Conservation (phyloP, 2,329 filamentous ascomycete species). For the Fusarium setosum region DNA sequence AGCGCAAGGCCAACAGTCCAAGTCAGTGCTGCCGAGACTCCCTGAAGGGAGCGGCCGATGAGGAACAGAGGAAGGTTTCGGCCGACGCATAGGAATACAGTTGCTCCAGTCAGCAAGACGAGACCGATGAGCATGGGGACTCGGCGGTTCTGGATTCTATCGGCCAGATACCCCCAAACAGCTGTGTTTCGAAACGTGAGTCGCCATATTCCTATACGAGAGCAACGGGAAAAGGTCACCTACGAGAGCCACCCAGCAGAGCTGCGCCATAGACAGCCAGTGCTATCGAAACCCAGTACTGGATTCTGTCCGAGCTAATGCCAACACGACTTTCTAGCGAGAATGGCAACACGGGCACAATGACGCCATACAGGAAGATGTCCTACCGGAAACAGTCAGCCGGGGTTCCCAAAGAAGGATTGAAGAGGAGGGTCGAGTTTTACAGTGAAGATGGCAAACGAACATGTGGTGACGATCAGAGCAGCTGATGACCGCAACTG, state of each 20-base stretch:
- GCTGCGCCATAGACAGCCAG: slow-evolving; percentile 48
- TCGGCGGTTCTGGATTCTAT: slow-evolving; percentile 47
- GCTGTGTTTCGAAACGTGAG: slow-evolving; percentile 35
- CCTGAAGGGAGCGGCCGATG: slow-evolving; percentile 47
- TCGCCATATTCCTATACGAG: background rate
- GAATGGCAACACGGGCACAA: slow-evolving; percentile 49
- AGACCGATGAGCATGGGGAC: slow-evolving; percentile 49
- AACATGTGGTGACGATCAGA: slow-evolving; percentile 47
- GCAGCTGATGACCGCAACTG: slow-evolving; percentile 46
- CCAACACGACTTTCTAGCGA: slow-evolving; percentile 43
- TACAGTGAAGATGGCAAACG: slow-evolving; percentile 51
- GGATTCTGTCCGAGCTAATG: slow-evolving; percentile 41
- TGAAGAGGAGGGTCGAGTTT: background rate
- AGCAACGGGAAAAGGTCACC: slow-evolving; percentile 7
- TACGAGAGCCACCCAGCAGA: slow-evolving; percentile 47
- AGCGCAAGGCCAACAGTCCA: slow-evolving; percentile 52
- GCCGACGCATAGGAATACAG: slow-evolving; percentile 47
- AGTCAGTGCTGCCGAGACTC: slow-evolving; percentile 47
- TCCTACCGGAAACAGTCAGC: slow-evolving; percentile 41
- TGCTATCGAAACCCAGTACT: slow-evolving; percentile 51
- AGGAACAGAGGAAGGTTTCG: slow-evolving; percentile 47
- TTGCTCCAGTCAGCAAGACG: slow-evolving; percentile 44
- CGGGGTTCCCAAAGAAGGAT: no score
- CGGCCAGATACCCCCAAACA: slow-evolving; percentile 50
- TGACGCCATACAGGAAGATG: slow-evolving; percentile 49